Evolutionary conservation across 2,329 filamentous ascomycete genomes (phyloP).

Genomic region (Penicillium olsonii): DNA sequence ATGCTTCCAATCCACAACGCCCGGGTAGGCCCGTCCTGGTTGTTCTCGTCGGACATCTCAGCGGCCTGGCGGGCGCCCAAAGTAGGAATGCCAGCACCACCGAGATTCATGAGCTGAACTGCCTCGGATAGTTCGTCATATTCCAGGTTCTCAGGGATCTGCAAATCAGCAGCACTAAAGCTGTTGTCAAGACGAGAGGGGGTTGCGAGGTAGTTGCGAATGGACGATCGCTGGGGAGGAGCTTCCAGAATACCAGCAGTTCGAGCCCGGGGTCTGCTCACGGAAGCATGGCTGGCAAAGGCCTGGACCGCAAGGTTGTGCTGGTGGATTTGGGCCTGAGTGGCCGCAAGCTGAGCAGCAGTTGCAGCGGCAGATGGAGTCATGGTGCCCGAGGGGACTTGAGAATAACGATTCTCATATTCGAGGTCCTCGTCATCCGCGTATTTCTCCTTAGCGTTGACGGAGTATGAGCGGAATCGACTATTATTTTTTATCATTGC

Average conservation of each 20-base stretch:
- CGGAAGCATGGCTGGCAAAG: constrained; percentile 80
- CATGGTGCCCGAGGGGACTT: constrained; percentile 59
- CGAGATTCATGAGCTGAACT: constrained; percentile 75
- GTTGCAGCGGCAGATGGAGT: constrained; percentile 60
- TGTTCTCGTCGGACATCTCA: constrained; percentile 73
- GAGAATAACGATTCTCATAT: constrained; percentile 62
- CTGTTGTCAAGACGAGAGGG: constrained; percentile 73
- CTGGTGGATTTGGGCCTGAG: constrained; percentile 73
- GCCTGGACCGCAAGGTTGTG: constrained; percentile 94
- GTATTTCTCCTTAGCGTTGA: constrained; percentile 98
- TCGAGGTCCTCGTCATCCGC: constrained; percentile 84
- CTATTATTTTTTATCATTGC: constrained; percentile 78
- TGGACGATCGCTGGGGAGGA: constrained; percentile 63
- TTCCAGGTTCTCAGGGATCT: constrained; percentile 72
- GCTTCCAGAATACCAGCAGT: constrained; percentile 91
- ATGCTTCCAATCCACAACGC: constrained; percentile 98
- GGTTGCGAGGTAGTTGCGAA: constrained; percentile 75
- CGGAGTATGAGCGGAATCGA: constrained; percentile 94
- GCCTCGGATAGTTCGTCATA: constrained; percentile 80
- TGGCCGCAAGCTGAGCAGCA: constrained; percentile 60
- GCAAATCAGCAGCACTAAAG: constrained; percentile 73
- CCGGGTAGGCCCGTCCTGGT: constrained; percentile 84
- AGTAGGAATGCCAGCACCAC: constrained; percentile 42
- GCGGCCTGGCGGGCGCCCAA: constrained; percentile 65
- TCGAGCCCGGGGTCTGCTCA: constrained; percentile 80